These are phyloP conservation scores for Thermomucor indicae-seudaticae DNA, from an alignment of 371 early-diverging fungal species.

Conservation along the genomic window DNA sequence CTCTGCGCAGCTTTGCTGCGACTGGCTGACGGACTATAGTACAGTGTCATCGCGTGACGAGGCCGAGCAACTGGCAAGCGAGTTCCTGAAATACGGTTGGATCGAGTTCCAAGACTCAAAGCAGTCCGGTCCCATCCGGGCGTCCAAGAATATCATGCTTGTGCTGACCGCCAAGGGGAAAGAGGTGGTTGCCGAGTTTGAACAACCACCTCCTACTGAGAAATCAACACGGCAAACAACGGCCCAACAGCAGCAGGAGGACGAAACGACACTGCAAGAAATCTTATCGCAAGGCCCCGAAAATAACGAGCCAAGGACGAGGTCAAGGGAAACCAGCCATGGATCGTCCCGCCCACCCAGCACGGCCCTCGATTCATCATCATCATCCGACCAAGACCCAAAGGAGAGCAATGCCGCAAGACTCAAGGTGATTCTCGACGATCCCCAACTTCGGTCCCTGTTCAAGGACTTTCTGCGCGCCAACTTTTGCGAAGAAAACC, in stretches of 20 bases:
- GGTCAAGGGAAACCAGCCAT: background rate
- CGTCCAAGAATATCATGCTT: conserved; percentile 11
- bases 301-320: background rate
- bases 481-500: conserved; percentile 72
- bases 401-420: conserved; percentile 18
- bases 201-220: background rate
- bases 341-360: conserved; percentile 15
- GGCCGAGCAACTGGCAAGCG: conserved; percentile 45
- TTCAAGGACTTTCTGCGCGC: conserved; percentile 64
- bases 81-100: conserved; percentile 55
- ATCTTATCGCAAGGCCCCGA: conserved; percentile 21
- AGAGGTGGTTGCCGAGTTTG: conserved; percentile 13
- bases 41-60: conserved; percentile 63
- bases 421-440: conserved; percentile 60
- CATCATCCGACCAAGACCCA: background rate
- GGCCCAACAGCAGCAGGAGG: background rate
- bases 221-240: background rate
- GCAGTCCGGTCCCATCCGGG: conserved; percentile 2
- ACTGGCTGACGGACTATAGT: conserved; percentile 61
- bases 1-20: conserved; percentile 42
- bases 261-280: conserved; percentile 17
- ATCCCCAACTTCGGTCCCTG: conserved; percentile 50
- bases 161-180: conserved; percentile 19
- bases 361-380: conserved; percentile 4
- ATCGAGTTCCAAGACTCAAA: conserved; percentile 38